Percentiles rank a stretch among this genome's conserved stretches.
Conservation (phyloP, 2,329 filamentous ascomycete genomes). For the Domatiomyces globalis region DNA sequence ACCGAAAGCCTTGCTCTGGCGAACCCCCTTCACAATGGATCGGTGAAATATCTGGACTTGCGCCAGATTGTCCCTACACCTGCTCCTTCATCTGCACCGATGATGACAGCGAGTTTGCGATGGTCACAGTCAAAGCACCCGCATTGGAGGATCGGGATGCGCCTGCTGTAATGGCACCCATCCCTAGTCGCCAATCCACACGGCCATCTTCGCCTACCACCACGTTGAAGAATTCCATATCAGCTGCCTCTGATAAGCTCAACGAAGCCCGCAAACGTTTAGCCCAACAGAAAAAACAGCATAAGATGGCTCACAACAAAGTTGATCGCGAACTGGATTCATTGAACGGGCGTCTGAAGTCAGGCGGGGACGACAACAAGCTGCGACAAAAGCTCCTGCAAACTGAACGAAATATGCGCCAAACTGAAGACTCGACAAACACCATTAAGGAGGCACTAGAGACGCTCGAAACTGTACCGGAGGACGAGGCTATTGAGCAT, state of each 20-base stretch:
- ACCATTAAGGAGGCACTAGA: constrained; percentile 41
- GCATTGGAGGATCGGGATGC: constrained; percentile 44
- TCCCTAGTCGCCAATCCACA: constrained; percentile 43
- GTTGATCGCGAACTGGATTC: constrained; percentile 49
- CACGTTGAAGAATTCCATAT: constrained; percentile 50
- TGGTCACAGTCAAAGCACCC: constrained; percentile 48
- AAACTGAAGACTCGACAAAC: constrained; percentile 48
- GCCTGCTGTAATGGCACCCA: constrained; percentile 33
- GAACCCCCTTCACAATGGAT: constrained; percentile 37
- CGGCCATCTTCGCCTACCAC: constrained; percentile 51
- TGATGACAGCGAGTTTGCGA: constrained; percentile 44
- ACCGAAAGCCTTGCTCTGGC: constrained; percentile 31
- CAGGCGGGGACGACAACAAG: constrained; percentile 46
- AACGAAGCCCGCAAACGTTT: constrained; percentile 45
- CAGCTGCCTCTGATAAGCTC: constrained; percentile 46
- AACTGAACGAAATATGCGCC: constrained; percentile 47
- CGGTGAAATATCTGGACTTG: constrained; percentile 51
- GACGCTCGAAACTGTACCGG: constrained; percentile 41
- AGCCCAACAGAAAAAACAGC: constrained; percentile 47
- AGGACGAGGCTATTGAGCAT: constrained; percentile 41
- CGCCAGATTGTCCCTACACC: constrained; percentile 49
- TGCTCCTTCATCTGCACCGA: constrained; percentile 47
- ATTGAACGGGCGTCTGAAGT: constrained; percentile 42
- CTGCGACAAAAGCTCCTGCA: constrained; percentile 49
- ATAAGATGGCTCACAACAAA: constrained; percentile 43